Base-by-base conservation (phyloP, 2,329 filamentous ascomycete species). In the Paraconiothyrium sp. region DNA sequence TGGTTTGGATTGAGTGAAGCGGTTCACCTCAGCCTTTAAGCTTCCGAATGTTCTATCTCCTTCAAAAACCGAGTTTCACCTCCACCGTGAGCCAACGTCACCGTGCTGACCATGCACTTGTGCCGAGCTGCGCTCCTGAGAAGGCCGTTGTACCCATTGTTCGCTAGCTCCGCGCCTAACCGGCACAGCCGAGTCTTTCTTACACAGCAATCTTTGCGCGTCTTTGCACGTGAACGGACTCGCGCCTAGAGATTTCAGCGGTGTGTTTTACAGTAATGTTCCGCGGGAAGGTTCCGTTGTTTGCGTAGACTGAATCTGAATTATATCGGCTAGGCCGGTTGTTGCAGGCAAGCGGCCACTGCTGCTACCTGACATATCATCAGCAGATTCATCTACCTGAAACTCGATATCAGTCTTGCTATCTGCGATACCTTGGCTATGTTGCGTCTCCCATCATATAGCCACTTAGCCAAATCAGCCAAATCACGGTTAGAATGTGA, bases 111-210 rank as follows among this genome's bases (percentile, higher is more conserved):
- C 44, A 35, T 20, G 20, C 9, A 54, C 52, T 62, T 63, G 46
- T 57, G 61, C 61, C 61, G 61, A 63, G 61, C 61, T 22, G 48
- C 27, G 41, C 32, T 59, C 57, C 60, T 59, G 60, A 48, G 55
- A 41, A 54, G 60, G 52, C 60, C 60, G 60, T 35, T 49, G 39
- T 49, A 30, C 51, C 57, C 48, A 59, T 57, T 49, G 55, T 32
- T 35, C 20, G 44, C 39, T 59, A 49, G 51, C 56, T 59, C 61
- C 61, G 61, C 50, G 48, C 52, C 34, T 62, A 62, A 35, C 60
- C 60, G 60, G 37, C 27, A 57, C 57, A 46, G 49, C 59, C 55
- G 55, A 50, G 24, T 50, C 32, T 22, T 3, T 50, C 46, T 22
- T 16, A 35, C 34, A 57, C 14, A 2, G 30, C 30, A 48, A 27